Evolutionary conservation across 331 rosid species (phyloP), one percentile per base, ranked within the genome.

Genomic region (Rhamnella rubrinervis): DNA sequence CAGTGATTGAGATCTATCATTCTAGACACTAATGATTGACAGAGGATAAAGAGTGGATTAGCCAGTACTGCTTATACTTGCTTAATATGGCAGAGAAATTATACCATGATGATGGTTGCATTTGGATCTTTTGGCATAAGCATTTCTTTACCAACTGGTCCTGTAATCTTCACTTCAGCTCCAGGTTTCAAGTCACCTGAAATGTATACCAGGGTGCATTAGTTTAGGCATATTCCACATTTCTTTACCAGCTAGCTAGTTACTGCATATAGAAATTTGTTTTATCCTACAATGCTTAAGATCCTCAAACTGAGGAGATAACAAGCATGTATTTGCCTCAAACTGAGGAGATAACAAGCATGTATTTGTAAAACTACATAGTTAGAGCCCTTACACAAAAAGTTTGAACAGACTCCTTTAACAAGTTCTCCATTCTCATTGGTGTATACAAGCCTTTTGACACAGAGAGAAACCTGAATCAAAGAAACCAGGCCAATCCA

Each of bases 61-160:
- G 39, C 23, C 26, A 18, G 63, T 26, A 18, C 18, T 41, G 60
- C 38, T 31, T 31, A 31, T 31, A 31, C 55, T 18, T 26, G 37
- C 57, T 41, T 18, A 59, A 35, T 28, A 62, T 47, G 74, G 49
- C 0, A 46, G 26, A 72, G 61, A 20, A 49, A 3, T 20, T 57
- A 61, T 91, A 93, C 98, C 98, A 91, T 93, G 80, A 93, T 1
- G 74, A 93, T 1, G 40, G 89, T 93, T 63, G 97, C 98, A 77
- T 83, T 88, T 16, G 98, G 96, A 84, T 93, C 98, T 80, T 91
- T 91, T 53, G 98, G 98, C 98, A 93, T 74, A 44, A 93, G 96
- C 98, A 91, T 93, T 85, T 93, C 97, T 83, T 93, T 93, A 31
- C 98, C 98, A 66, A 93, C 86, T 7, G 98, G 98, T 71, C 98